These are phyloP conservation scores for Recurvomyces mirabilis DNA, from an alignment of 495 filamentous ascomycete species.

Conservation along the genomic window DNA sequence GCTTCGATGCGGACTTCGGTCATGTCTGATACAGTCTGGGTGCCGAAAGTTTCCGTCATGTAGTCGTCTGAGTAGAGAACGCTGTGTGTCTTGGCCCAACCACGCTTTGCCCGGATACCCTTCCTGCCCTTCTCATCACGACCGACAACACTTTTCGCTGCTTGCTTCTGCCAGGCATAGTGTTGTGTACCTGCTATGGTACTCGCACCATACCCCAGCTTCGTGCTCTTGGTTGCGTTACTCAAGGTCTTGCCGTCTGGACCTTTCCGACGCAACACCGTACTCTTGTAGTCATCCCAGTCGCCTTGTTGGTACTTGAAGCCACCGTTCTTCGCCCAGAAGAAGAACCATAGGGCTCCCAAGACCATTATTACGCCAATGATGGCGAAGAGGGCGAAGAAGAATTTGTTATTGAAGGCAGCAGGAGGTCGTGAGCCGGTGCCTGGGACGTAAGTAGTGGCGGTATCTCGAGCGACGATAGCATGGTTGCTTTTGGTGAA, in stretches of 20 bases:
- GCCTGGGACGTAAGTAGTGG: constrained; percentile 28
- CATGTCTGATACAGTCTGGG: constrained; percentile 19
- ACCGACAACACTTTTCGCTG: constrained; percentile 13
- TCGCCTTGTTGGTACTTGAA: constrained; percentile 74
- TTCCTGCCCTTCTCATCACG: constrained; percentile 24
- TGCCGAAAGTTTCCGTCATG: constrained; percentile 9
- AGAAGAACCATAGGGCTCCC: constrained; percentile 88
- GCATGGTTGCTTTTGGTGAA: background rate
- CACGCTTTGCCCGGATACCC: constrained; percentile 17
- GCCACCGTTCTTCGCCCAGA: constrained; percentile 92
- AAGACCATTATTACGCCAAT: constrained; percentile 70
- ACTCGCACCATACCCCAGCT: constrained; percentile 61
- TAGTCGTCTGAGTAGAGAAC: constrained; percentile 21
- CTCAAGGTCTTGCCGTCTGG: constrained; percentile 73
- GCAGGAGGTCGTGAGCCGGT: constrained; percentile 48
- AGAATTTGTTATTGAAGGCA: constrained; percentile 71
- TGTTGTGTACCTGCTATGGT: constrained; percentile 38
- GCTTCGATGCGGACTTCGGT: constrained; percentile 15
- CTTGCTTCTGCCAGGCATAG: constrained; percentile 11
- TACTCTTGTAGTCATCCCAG: constrained; percentile 98
- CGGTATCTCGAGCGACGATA: constrained; percentile 5
- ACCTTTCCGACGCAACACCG: constrained; percentile 83
- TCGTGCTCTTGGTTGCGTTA: constrained; percentile 69
- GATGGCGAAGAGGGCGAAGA: constrained; percentile 76
- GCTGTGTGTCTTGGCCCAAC: constrained; percentile 16